Base-by-base conservation (phyloP, 768 basidiomycete genomes). In the Floccularia luteovirens region DNA sequence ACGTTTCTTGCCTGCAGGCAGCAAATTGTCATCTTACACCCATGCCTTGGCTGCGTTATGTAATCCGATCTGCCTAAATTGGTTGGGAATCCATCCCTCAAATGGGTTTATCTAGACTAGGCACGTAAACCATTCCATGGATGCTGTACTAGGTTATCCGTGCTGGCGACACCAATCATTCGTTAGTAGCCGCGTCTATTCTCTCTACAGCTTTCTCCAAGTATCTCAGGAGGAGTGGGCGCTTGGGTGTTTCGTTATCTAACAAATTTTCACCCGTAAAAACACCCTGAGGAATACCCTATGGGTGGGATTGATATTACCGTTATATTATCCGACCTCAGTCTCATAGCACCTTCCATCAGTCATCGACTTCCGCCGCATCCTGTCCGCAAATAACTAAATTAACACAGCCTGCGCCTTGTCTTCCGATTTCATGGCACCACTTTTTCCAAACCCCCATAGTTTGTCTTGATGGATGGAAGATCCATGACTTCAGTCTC, bases 1-100 rank as follows among this genome's bases (percentile, higher is more conserved):
- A 83, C 80, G 81, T 80, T 81, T 69, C 66, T 62, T 78, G 81
- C 81, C 81, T 82, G 77, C 78, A 82, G 79, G 81, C 79, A 74
- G 55, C 52, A 47, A 53, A 57, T 48, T 61, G 56, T 66, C 67
- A 64, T 56, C 55, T 58, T 59, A 57, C 61, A 46, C 53, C 45
- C 55, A 45, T 56, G 60, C 47, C 57, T 62, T 61, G 54, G 53
- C 62, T 54, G 51, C 55, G 58, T 74, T 74, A 68, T 74, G 46
- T 56, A 51, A 55, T 41, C 44, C n/a, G 8, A 34, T 34, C 32
- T 48, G 23, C 46, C 40, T 43, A 44, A 49, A 36, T 45, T 42
- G 43, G 47, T 44, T 48, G 46, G 40, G 50, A 49, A 46, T 25
- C 27, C 24, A 19, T 44, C 44, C 36, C 19, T 48, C 48, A 49